Conservation (phyloP, 768 basidiomycete genomes). For the Agaricus bisporus region DNA sequence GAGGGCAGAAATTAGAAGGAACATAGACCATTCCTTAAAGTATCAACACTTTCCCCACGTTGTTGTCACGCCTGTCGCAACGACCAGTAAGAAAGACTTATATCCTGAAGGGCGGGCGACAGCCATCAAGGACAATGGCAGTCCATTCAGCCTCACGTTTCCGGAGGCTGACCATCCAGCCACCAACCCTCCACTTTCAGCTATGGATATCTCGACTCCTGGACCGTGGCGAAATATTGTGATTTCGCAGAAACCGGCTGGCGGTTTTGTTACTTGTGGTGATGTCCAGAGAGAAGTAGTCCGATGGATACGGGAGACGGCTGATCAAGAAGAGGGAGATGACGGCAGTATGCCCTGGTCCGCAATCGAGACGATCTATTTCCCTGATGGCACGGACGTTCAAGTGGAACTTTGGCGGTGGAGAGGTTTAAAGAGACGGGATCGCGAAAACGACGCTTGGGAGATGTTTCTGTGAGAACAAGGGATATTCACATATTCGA, state of each 20-base stretch:
- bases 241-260: neutral
- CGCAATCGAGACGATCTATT: neutral
- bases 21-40: neutral
- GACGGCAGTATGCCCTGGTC: neutral
- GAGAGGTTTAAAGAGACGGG: neutral
- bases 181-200: neutral
- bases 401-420: slow-evolving; percentile 3
- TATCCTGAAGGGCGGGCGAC: neutral
- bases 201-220: neutral
- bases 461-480: neutral
- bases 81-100: neutral
- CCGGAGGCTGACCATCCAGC: neutral
- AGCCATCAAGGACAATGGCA: neutral
- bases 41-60: neutral
- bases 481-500: neutral
- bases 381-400: neutral
- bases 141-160: neutral
- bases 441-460: neutral
- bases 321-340: neutral
- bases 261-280: neutral
- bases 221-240: neutral
- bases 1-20: neutral
- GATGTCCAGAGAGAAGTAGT: slow-evolving; percentile 2
- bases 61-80: neutral
- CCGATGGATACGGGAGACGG: neutral